A percentile compares a stretch with the other conserved stretches of the same genome.
phyloP scores from a whole-genome alignment of 352 stramenopile species.

The Phytophthora niederhauseri region DNA sequence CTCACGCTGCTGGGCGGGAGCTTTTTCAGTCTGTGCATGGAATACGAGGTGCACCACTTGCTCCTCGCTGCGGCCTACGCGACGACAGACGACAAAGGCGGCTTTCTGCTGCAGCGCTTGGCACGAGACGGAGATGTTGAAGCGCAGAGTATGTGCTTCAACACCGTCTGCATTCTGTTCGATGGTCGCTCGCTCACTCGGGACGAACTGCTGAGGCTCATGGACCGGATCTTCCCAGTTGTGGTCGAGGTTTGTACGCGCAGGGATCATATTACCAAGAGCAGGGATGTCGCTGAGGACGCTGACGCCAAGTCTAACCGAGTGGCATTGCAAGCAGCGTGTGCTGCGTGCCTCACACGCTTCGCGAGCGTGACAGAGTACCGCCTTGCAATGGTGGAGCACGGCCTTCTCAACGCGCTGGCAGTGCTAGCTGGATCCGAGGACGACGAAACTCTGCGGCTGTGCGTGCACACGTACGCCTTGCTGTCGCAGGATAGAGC shows the following conservation, averaged over 20 bases:
- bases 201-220: constrained; percentile 44
- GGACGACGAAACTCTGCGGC: constrained; percentile 54
- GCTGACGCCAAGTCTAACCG: constrained; percentile 6
- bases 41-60: constrained; percentile 59
- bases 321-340: constrained; percentile 46
- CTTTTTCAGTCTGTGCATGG: constrained; percentile 73
- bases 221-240: constrained; percentile 48
- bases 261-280: background rate
- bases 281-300: background rate
- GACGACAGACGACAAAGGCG: constrained; percentile 22
- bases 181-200: constrained; percentile 55
- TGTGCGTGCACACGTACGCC: constrained; percentile 74
- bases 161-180: constrained; percentile 72
- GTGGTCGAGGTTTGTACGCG: constrained; percentile 50
- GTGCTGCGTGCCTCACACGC: constrained; percentile 68
- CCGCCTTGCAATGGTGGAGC: constrained; percentile 51
- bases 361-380: constrained; percentile 69
- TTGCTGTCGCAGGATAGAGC: constrained; percentile 53
- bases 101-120: constrained; percentile 45
- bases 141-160: constrained; percentile 56
- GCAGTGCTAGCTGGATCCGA: constrained; percentile 58
- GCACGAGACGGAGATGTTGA: constrained; percentile 41
- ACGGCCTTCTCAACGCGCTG: constrained; percentile 56
- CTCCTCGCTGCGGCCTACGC: constrained; percentile 39
- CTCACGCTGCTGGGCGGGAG: constrained; percentile 51